These are phyloP conservation scores for Metarhizium humberi DNA, from an alignment of 2,329 filamentous ascomycete genomes.

Conservation along the genomic window DNA sequence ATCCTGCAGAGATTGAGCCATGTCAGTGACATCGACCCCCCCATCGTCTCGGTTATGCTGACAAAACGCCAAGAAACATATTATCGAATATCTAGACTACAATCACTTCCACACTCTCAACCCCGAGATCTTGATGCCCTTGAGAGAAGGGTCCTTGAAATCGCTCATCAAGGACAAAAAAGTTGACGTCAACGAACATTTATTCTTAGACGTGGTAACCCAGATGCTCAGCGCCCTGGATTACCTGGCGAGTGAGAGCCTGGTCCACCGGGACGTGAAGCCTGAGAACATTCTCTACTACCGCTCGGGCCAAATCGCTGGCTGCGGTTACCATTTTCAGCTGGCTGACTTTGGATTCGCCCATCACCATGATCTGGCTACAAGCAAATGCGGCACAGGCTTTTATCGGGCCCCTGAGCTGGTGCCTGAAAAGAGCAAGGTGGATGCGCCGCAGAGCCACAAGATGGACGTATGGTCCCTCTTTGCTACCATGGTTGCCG, in stretches of 20 bases:
- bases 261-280: slow-evolving; percentile 2
- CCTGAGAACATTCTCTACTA: slow-evolving; percentile 2
- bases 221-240: slow-evolving; percentile 2
- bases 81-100: too few relatives aligned
- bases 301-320: not conserved
- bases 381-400: not conserved
- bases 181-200: not conserved
- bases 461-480: slow-evolving; percentile 4
- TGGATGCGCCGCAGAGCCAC: not conserved
- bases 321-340: not conserved
- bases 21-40: too few relatives aligned
- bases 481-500: not conserved
- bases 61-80: too few relatives aligned
- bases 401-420: not conserved
- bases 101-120: not conserved
- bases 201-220: not conserved
- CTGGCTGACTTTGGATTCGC: not conserved
- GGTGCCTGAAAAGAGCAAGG: not conserved
- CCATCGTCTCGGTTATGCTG: too few relatives aligned
- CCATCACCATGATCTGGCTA: too few relatives aligned
- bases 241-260: not conserved
- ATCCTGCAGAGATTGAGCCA: too few relatives aligned
- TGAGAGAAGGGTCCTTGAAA: not conserved
- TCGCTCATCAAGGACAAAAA: not conserved
- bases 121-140: slow-evolving; percentile 1